Percentiles rank a stretch among this genome's conserved stretches.
Evolutionary conservation across 73 alveolate species (phyloP).

Genomic region (Stentor roeselii): DNA sequence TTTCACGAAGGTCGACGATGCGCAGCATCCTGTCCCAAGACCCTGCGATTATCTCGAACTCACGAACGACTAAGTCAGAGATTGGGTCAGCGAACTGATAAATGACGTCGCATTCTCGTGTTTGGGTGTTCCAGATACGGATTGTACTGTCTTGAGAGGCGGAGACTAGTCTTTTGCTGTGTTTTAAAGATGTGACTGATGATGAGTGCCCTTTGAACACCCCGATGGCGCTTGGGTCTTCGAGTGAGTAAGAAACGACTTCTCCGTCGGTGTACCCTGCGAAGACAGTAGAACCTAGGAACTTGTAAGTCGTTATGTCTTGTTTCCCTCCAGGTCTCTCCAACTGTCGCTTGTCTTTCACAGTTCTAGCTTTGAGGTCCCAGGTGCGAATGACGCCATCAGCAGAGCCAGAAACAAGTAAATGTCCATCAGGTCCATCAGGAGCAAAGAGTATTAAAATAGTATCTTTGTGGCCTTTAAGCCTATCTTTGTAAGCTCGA

Average conservation of each 20-base stretch:
- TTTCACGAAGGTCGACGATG: conserved; percentile 55
- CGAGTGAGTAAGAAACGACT: conserved; percentile 39
- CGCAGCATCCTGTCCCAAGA: conserved; percentile 70
- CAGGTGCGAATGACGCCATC: conserved; percentile 49
- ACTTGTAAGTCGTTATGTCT: conserved; percentile 26
- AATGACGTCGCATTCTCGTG: conserved; percentile 45
- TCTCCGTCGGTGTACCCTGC: conserved; percentile 68
- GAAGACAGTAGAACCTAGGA: conserved; percentile 38
- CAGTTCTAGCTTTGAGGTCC: conserved; percentile 10
- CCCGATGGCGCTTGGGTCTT: conserved; percentile 33
- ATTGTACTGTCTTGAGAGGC: conserved; percentile 85
- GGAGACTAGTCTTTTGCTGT: conserved; percentile 57
- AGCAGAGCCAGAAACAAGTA: conserved; percentile 60
- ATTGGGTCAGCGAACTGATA: conserved; percentile 66
- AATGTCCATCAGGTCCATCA: conserved; percentile 46
- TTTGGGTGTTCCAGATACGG: conserved; percentile 71
- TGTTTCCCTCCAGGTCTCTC: conserved; percentile 20
- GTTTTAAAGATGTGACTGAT: conserved; percentile 51
- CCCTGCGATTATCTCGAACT: conserved; percentile 50
- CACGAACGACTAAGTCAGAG: conserved; percentile 36
- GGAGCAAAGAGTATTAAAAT: conserved; percentile 51
- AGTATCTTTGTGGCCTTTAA: conserved; percentile 61
- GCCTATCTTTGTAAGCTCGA: conserved; percentile 52
- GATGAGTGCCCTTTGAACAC: conserved; percentile 60
- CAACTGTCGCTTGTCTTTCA: neutral